Evolutionary conservation across 805 yeast genomes (phyloP).

Genomic region (Candida patagonica): DNA sequence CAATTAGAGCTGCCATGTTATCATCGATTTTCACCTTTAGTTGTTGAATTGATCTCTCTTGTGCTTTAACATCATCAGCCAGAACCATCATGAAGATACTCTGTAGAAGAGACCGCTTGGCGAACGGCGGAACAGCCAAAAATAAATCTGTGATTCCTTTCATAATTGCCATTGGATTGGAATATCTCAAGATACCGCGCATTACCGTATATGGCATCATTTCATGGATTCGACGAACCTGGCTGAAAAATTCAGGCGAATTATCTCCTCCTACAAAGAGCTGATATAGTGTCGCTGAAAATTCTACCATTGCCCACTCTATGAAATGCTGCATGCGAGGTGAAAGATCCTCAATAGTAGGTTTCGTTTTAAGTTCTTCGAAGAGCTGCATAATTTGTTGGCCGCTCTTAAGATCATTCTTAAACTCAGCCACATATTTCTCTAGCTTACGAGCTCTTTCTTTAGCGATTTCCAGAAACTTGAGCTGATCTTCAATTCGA

Average conservation of each 20-base stretch:
- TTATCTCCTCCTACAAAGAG: conserved; percentile 72
- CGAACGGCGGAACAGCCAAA: conserved; percentile 62
- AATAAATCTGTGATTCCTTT: conserved; percentile 72
- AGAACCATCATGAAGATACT: conserved; percentile 62
- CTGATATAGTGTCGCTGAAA: conserved; percentile 78
- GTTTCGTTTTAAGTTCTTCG: conserved; percentile 51
- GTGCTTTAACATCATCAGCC: conserved; percentile 64
- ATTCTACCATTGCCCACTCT: conserved; percentile 74
- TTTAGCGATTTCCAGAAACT: conserved; percentile 63
- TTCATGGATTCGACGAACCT: conserved; percentile 61
- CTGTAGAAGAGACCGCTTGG: conserved; percentile 60
- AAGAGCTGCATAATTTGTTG: conserved; percentile 43
- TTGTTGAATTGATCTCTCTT: conserved; percentile 42
- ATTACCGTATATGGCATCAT: conserved; percentile 74
- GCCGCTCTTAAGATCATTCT: conserved; percentile 46
- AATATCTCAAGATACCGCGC: conserved; percentile 65
- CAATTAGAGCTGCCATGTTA: conserved; percentile 19
- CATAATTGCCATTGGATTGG: conserved; percentile 81
- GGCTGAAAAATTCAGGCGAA: conserved; percentile 65
- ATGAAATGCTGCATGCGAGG: conserved; percentile 60
- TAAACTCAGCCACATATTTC: conserved; percentile 49
- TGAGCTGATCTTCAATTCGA: conserved; percentile 51
- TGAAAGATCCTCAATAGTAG: conserved; percentile 47
- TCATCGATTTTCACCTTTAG: conserved; percentile 34
- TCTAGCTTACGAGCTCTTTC: conserved; percentile 46